Evolutionary conservation across 352 stramenopile species (phyloP).

Genomic region (Thalassiosira mediterranea): DNA sequence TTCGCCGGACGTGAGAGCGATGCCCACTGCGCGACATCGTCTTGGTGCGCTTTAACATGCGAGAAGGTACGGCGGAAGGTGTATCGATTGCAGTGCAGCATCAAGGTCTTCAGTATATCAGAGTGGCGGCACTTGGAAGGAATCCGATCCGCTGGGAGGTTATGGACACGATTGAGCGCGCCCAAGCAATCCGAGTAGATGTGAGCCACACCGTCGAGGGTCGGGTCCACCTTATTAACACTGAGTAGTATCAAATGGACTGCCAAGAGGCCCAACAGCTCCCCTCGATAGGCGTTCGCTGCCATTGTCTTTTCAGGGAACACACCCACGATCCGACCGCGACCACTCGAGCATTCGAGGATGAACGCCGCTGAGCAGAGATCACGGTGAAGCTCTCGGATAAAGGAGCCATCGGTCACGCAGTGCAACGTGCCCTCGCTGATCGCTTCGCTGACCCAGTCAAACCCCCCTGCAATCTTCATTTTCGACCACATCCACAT

Average conservation of each 20-base stretch:
- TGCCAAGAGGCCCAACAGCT: conserved; percentile 17
- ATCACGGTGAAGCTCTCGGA: not conserved
- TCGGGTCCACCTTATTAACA: not conserved
- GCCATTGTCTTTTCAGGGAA: conserved; percentile 5
- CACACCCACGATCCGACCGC: conserved; percentile 1
- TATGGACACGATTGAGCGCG: not conserved
- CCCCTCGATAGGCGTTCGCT: conserved; percentile 11
- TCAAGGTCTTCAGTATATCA: conserved; percentile 15
- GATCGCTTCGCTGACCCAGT: not conserved
- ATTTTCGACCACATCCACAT: conserved; percentile 28
- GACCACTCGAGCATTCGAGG: not conserved
- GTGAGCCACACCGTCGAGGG: not conserved
- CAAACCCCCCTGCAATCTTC: not conserved
- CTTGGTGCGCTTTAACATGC: conserved; percentile 8
- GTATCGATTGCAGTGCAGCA: not conserved
- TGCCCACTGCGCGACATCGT: not conserved
- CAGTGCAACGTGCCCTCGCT: not conserved
- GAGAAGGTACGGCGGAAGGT: not conserved
- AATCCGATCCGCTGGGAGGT: conserved; percentile 4
- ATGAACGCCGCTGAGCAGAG: conserved; percentile 6
- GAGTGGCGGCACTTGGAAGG: conserved; percentile 9
- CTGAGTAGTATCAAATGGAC: conserved; percentile 4
- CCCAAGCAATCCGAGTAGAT: conserved; percentile 18
- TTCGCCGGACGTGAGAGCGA: not conserved
- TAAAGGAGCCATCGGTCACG: conserved; percentile 12